Evolutionary conservation across 1,284 basidiomycete genomes (phyloP).

Genomic region (Cutaneotrichosporon arboriforme): DNA sequence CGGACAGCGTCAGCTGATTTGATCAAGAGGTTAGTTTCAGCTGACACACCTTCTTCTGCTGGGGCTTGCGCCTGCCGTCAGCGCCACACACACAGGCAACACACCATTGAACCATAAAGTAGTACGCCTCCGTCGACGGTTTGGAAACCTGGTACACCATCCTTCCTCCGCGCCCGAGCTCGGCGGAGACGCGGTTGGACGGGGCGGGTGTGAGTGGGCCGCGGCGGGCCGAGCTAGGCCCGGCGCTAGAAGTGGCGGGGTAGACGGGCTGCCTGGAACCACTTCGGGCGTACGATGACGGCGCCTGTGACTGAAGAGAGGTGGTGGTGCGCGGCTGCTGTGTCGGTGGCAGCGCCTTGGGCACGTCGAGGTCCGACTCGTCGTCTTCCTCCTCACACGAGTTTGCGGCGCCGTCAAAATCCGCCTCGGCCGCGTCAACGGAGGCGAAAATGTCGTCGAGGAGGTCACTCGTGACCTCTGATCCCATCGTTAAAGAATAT

Average conservation of each 20-base stretch:
- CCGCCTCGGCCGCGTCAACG: constrained; percentile 14
- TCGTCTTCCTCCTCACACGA: constrained; percentile 20
- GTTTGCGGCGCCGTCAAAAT: constrained; percentile 9
- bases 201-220: neutral
- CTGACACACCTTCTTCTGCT: constrained; percentile 41
- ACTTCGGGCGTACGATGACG: neutral
- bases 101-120: constrained; percentile 46
- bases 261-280: neutral
- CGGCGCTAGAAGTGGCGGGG: neutral
- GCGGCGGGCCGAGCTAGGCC: neutral
- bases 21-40: too few species aligned
- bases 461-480: constrained; percentile 6
- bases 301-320: too few species aligned
- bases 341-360: constrained; percentile 8
- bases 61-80: constrained; percentile 45
- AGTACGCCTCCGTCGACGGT: constrained; percentile 13
- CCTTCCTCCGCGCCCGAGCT: constrained; percentile 20
- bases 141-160: constrained; percentile 19
- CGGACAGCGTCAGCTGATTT: neutral
- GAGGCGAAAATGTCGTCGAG: constrained; percentile 19
- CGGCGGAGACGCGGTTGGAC: neutral
- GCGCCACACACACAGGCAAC: constrained; percentile 6
- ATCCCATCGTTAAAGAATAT: constrained; percentile 1
- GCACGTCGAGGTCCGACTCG: constrained; percentile 14
- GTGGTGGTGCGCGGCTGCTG: too few species aligned